Evolutionary conservation across 352 stramenopile species (phyloP).

Genomic region (Globisporangium spiculum): DNA sequence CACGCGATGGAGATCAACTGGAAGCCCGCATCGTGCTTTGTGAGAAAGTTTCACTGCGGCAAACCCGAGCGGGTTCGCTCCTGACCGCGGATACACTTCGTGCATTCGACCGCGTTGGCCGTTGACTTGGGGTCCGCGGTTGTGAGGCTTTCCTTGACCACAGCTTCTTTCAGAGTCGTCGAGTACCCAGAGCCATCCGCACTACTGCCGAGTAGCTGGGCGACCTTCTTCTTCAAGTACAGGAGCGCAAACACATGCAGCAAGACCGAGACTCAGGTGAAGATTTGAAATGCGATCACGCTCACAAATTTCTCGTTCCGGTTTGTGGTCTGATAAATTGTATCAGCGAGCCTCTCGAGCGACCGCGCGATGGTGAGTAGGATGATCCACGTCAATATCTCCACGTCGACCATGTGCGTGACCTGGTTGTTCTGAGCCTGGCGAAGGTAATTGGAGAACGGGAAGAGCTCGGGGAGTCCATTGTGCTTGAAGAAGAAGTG

Average conservation of each 20-base stretch:
- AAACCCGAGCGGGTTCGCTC: not conserved
- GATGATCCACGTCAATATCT: conserved; percentile 63
- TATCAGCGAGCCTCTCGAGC: conserved; percentile 22
- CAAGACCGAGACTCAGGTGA: conserved; percentile 32
- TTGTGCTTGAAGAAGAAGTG: conserved; percentile 43
- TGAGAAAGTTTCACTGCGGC: conserved; percentile 1
- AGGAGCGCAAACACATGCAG: conserved; percentile 32
- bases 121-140: conserved; percentile 17
- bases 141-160: conserved; percentile 1
- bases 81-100: conserved; percentile 18
- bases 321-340: conserved; percentile 12
- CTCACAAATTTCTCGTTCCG: conserved; percentile 25
- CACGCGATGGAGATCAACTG: conserved; percentile 22
- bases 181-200: conserved; percentile 1
- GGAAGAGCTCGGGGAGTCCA: conserved; percentile 45
- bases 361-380: conserved; percentile 45
- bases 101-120: not conserved
- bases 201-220: conserved; percentile 25
- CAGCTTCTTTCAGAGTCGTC: not conserved
- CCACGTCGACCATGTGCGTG: conserved; percentile 74
- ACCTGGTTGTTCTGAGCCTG: conserved; percentile 74
- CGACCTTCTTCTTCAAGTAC: conserved; percentile 35
- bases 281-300: conserved; percentile 29
- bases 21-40: conserved; percentile 25
- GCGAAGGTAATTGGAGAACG: conserved; percentile 72